Evolutionary conservation across 768 basidiomycete species (phyloP), one percentile per base, ranked within the genome.

Genomic region (Neoboletus brunneissimus): DNA sequence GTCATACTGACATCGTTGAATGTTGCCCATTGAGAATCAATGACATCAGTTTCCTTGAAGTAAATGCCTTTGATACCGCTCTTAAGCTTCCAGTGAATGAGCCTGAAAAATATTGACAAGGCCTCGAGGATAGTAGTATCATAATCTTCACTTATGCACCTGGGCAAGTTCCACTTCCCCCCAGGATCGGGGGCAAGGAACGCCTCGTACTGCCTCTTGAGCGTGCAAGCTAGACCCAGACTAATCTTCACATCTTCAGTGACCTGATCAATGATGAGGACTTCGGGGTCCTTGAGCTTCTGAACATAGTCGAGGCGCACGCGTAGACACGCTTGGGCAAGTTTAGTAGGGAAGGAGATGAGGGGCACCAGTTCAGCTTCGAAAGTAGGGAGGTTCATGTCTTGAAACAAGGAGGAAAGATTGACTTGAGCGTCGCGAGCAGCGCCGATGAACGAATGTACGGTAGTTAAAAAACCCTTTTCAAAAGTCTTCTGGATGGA

Each of bases 11-110:
- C 93, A 69, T 91, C 91, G 61, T 90, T 91, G 73, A 98, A 87
- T 22, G 96, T 95, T 20, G 90, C 88, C 91, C 94, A 96, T 65
- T 98, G 94, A 7, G 89, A 87, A 68, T 99, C 96, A 37, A 99
- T 79, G n/a, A 98, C 86, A 69, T 98, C 96, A 0, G 95, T 97
- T 77, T 99, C 97, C 68, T 95, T 94, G 79, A 98, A 95, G 72
- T 96, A 91, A 47, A 95, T 92, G 20, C 89, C 90, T 70, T 92
- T 94, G 56, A 86, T 82, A 20, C 89, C 92, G 60, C 91, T 89
- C 77, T 96, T 96, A 50, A 99, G 79, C 71, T 98, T 96, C 91
- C 89, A 94, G 62, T 96, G 93, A 22, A 98, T 86, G 35, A 99
- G 79, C 67, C 83, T 88, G 80, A 99, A 99, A 74, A 98, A 95